Conservation (phyloP, 2,329 filamentous ascomycete genomes). For the Neurospora crassa region DNA sequence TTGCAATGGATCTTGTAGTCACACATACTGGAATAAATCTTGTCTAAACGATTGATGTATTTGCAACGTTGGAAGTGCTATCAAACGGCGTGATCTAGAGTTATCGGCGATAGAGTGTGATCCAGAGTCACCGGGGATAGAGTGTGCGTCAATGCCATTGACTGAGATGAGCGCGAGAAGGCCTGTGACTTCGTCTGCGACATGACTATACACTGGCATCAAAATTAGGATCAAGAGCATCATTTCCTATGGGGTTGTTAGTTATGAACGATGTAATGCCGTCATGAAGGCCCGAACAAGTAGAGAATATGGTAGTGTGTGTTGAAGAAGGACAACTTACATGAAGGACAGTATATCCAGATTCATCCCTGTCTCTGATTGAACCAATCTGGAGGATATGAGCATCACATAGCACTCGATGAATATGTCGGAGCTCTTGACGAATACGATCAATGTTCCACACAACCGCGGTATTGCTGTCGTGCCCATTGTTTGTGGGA, state of each 20-base stretch:
- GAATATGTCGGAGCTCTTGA: background rate
- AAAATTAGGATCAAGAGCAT: background rate
- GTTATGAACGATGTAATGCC: background rate
- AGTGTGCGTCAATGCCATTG: background rate
- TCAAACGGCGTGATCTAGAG: background rate
- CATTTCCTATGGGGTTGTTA: background rate
- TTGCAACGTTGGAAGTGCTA: accelerated
- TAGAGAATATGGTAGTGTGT: background rate
- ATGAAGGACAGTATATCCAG: background rate
- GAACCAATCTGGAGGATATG: background rate
- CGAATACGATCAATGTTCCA: background rate
- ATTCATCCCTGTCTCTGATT: background rate
- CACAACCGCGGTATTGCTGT: background rate
- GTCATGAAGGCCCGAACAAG: background rate
- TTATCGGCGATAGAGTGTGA: background rate
- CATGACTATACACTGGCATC: background rate
- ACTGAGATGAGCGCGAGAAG: background rate
- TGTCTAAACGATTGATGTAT: too few relatives aligned
- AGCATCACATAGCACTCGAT: background rate
- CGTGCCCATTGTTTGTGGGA: background rate
- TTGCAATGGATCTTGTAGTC: background rate
- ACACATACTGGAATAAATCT: background rate
- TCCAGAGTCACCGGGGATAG: background rate
- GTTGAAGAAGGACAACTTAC: background rate
- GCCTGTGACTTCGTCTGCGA: background rate